Evolutionary conservation across 139 green algal genomes (phyloP), one percentile per base, ranked within the genome.

Genomic region (Nannochloris sp.): DNA sequence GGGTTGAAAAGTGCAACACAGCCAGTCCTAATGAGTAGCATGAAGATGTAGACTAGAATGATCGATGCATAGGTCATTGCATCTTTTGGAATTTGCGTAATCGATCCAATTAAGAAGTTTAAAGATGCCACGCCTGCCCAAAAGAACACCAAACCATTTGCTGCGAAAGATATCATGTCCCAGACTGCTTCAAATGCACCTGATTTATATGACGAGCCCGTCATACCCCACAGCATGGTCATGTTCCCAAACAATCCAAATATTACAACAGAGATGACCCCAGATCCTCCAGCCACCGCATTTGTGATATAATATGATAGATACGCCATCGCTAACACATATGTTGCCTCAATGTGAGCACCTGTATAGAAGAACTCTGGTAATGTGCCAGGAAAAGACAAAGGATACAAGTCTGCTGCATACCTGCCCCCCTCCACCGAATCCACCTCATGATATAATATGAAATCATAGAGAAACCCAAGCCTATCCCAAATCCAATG

Each of bases 211-310:
- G 48, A 44, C 0, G 46, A 24, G 0, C 66, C 25, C 19, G 68
- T 63, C 68, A 85, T 80, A 60, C 85, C 64, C 73, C 83, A 87
- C 68, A 83, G 78, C 62, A 69, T 75, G 4, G 76, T 89, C 7
- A 80, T 79, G 15, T 84, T 75, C 15, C 88, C 89, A 46, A 87
- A 91, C 44, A 96, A 71, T 0, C 88, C 89, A 65, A 84, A 94
- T 15, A 92, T 83, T n/a, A 91, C 88, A 16, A 95, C 88, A 12
- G 84, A 80, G 44, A 94, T 91, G 0, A 93, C 88, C 23, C 79
- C 79, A 56, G 72, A 71, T 53, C 48, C 62, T 61, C 68, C 61
- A 8, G 70, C 70, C 0, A 65, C 64, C 25, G 44, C 75, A 56
- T 90, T 86, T 21, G 81, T 81, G 4, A 87, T 66, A 66, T 93